These are phyloP conservation scores for Marchantia polymorpha DNA, from an alignment of 225 moss, liverwort and hornwort species.

Conservation along the genomic window DNA sequence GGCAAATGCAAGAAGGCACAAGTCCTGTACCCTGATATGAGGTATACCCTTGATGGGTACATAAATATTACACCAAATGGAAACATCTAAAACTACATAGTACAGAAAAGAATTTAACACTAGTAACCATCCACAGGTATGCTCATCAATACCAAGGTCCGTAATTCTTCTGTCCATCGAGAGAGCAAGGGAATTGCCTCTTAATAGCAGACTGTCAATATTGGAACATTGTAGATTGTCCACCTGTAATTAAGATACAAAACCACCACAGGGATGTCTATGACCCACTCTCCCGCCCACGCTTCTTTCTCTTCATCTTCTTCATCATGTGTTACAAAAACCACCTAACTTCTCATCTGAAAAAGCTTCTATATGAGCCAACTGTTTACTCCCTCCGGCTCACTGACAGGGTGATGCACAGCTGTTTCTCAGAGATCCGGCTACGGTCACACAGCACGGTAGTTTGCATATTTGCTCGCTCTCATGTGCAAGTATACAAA, in stretches of 20 bases:
- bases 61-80: slow-evolving; percentile 18
- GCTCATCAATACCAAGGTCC: slow-evolving; percentile 10
- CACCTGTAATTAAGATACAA: slow-evolving; percentile 15
- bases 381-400: background rate
- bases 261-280: background rate
- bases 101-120: slow-evolving; percentile 17
- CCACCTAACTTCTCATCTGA: background rate
- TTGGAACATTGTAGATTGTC: background rate
- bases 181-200: background rate
- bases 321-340: background rate
- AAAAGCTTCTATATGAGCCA: background rate
- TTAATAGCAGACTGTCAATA: background rate
- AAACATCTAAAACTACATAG: slow-evolving; percentile 1
- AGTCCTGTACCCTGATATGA: slow-evolving; percentile 6
- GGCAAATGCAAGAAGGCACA: slow-evolving; percentile 3
- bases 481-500: slow-evolving; percentile 6
- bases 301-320: background rate
- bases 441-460: background rate
- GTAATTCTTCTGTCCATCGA: background rate
- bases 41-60: slow-evolving; percentile 22
- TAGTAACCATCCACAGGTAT: slow-evolving; percentile 10
- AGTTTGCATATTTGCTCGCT: background rate
- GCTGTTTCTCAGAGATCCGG: slow-evolving; percentile 1
- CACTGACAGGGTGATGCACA: background rate
- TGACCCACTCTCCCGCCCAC: background rate